Base-by-base conservation (phyloP, 2,329 filamentous ascomycete genomes). In the Colletotrichum gigasporum region DNA sequence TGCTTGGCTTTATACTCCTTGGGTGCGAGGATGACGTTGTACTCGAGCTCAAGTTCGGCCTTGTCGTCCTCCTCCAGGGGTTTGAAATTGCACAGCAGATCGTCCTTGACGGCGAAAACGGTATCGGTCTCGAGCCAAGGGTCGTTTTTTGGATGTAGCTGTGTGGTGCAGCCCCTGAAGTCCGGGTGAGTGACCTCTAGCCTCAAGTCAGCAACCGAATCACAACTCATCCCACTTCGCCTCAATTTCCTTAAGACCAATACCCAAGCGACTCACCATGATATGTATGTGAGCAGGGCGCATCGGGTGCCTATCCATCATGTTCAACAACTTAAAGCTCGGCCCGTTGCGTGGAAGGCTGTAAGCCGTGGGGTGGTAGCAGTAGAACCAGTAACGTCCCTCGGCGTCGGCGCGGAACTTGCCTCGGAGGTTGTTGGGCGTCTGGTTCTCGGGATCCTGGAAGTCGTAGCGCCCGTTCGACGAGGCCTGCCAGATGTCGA, bases 401-500 rank as follows among this genome's bases (percentile, higher is more conserved):
- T 92, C 84, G 70, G 85, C 85, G 76, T 92, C 86, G 68, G 89
- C 87, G 70, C 84, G 85, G 82, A 93, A 93, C 81, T 92, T 93
- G 75, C 91, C 91, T 42, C 91, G 86, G 41, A 93, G 83, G 82
- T 93, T 93, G 84, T 92, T 91, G 73, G 87, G 86, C 51, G 80
- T 79, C 82, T 92, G 90, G 79, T 87, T 88, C 60, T 89, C 85
- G 0, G 89, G 90, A 76, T 93, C 91, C 77, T 91, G 89, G 83
- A 91, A 88, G 73, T 92, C 90, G 82, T 93, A 93, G 74, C 90
- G 88, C 75, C 90, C 90, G 79, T 92, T 93, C 76, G 89, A 83
- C 69, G 86, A 90, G 52, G 91, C 90, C 75, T 93, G 89, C 91
- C 91, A 93, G 81, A 93, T 90, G 74, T 93, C 91, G 71, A 93